Evolutionary conservation across 805 yeast species (phyloP), one percentile per base, ranked within the genome.

Genomic region (Saccharomycopsis fermentans): DNA sequence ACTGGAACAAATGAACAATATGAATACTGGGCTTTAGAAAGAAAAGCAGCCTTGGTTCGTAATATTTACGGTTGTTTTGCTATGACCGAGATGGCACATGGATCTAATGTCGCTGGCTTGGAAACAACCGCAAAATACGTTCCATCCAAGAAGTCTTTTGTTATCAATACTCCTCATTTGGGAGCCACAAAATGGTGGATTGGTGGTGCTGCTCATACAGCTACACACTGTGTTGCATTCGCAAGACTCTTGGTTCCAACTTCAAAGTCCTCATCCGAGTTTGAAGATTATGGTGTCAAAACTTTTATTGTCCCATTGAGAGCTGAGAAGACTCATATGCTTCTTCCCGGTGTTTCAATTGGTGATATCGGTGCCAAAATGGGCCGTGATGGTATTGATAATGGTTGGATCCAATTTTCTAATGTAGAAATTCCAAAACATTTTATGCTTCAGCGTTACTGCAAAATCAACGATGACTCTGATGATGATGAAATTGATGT

Each of bases 171-270:
- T 12, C 97, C 97, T 1, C 87, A 90, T 68, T 71, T 87, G 58
- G 91, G 95, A 39, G 97, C 97, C 51, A 90, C 97, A 27, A 91
- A 91, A 71, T 91, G 97, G 97, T 91, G 97, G 97, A 91, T 91
- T 67, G 97, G 97, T 54, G 97, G 97, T 66, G 97, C 97, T 48
- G 97, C 97, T 11, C 95, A 89, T 71, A 84, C 96, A 21, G 89
- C 97, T 5, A 89, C 91, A 32, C 97, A 91, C 73, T 77, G 89
- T 26, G 82, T 84, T n/a, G 86, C 82, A 27, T 91, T 84, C 70
- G 97, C 97, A 4, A 78, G 97, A 61, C 77, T 91, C 62, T 80
- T 87, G 56, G 90, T 89, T 34, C 76, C 84, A 52, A 92, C 87
- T 36, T 21, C 50, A 5, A 43, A 43, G 12, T 43, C 50, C 14